Evolutionary conservation across 2,329 filamentous ascomycete genomes (phyloP), one percentile per base, ranked within the genome.

Genomic region (Colletotrichum noveboracense): DNA sequence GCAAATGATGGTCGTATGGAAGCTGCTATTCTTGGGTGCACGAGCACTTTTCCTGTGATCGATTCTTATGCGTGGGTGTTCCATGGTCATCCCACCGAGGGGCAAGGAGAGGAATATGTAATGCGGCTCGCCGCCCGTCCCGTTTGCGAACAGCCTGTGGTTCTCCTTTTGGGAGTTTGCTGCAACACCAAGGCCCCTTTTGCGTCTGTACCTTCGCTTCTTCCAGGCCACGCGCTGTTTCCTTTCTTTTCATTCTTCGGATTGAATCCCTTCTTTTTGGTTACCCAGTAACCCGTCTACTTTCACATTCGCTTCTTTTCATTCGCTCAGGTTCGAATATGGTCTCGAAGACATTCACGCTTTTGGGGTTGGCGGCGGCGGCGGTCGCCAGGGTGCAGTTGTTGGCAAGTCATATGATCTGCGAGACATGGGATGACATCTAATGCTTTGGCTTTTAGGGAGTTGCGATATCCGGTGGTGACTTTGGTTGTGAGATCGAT

Each of bases 401-500:
- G 62, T 67, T 76, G 74, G 74, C 62, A 71, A 76, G 74, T 75
- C 30, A 21, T 7, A 26, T 52, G 48, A 61, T 71, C 36, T 62
- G 52, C 71, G 36, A 30, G 26, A 74, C 18, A 71, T 76, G 65
- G 24, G 71, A 76, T 3, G 66, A 48, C 9, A 8, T 48, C 71
- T 75, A 75, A 76, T 32, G 16, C 18, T 48, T 28, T 5, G 18
- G 2, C 26, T 28, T 52, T 5, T 21, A 76, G 74, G 85, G 87
- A 60, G 85, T 89, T 9, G 86, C 86, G 28, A 86, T 89, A 70
- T 84, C 87, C 7, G 87, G 87, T 72, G 87, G 87, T 48, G 87
- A 89, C 74, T 88, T 89, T 80, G 87, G 87, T 7, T 88, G 87
- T 71, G 81, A 85, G 68, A 88, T 86, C 66, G 83, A 88, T 81